phyloP scores from a whole-genome alignment of 73 alveolate species.

The Tetrahymena malaccensis region DNA sequence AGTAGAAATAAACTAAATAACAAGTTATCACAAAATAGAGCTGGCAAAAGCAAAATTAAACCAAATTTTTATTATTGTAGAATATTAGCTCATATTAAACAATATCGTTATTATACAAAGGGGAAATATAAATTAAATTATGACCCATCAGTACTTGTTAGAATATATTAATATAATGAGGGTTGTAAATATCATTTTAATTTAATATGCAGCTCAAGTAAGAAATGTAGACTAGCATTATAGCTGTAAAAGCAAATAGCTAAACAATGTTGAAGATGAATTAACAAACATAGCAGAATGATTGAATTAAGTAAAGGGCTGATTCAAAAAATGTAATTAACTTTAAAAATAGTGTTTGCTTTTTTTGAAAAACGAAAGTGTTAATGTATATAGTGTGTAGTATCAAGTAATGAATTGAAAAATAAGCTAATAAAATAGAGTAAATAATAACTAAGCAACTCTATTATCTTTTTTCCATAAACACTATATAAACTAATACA shows the following conservation, averaged over 20 bases:
- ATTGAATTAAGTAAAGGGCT: not conserved
- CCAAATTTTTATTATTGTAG: not conserved
- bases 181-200: not conserved
- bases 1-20: not conserved
- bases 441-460: not conserved
- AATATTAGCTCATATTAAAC: not conserved
- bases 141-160: not conserved
- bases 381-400: not conserved
- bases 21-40: not conserved
- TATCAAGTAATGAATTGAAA: not conserved
- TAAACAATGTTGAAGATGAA: not conserved
- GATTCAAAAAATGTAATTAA: not conserved
- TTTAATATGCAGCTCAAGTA: not conserved
- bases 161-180: not conserved
- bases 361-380: not conserved
- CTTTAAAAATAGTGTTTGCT: not conserved
- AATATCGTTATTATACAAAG: not conserved
- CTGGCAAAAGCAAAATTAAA: not conserved
- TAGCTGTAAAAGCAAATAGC: not conserved
- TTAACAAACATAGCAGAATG: not conserved
- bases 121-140: not conserved
- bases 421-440: not conserved
- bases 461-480: not conserved
- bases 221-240: not conserved
- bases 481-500: not conserved